Evolutionary conservation across 345 rosid species (phyloP).

Genomic region (Euphorbia lathyris): DNA sequence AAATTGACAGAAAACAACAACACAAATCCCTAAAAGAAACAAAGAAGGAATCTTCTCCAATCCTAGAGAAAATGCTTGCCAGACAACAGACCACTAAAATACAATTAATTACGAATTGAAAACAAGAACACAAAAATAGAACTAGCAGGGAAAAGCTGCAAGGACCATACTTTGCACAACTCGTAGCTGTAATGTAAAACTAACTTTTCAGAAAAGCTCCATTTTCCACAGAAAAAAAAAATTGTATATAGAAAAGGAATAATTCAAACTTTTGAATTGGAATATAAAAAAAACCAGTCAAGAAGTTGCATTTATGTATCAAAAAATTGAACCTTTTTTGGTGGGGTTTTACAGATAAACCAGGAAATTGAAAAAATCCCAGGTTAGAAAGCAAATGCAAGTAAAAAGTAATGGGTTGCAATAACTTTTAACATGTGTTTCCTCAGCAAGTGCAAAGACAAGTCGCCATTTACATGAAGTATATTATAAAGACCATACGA

Average conservation of each 20-base stretch:
- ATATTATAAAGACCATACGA: constrained; percentile 7
- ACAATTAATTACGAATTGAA: not conserved
- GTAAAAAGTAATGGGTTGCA: constrained; percentile 7
- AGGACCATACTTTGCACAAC: not conserved
- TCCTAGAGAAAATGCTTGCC: constrained; percentile 10
- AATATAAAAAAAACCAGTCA: not conserved
- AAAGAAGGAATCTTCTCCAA: constrained; percentile 20
- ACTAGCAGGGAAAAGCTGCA: not conserved
- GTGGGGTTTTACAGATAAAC: not conserved
- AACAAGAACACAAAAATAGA: not conserved
- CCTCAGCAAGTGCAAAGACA: constrained; percentile 1
- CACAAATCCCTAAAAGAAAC: constrained; percentile 36
- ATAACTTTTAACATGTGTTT: constrained; percentile 20
- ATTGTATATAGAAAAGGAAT: not conserved
- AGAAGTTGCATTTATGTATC: not conserved
- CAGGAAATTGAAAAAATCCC: not conserved
- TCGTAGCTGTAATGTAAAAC: constrained; percentile 4
- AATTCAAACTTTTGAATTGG: not conserved
- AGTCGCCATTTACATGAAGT: not conserved
- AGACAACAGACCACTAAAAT: constrained; percentile 5
- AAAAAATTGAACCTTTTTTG: not conserved
- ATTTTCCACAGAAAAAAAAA: not conserved
- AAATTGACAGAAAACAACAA: constrained; percentile 20
- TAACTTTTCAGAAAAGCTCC: not conserved
- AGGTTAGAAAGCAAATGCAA: no score